Conservation (phyloP, 495 filamentous ascomycete species). For the Letharia columbiana region DNA sequence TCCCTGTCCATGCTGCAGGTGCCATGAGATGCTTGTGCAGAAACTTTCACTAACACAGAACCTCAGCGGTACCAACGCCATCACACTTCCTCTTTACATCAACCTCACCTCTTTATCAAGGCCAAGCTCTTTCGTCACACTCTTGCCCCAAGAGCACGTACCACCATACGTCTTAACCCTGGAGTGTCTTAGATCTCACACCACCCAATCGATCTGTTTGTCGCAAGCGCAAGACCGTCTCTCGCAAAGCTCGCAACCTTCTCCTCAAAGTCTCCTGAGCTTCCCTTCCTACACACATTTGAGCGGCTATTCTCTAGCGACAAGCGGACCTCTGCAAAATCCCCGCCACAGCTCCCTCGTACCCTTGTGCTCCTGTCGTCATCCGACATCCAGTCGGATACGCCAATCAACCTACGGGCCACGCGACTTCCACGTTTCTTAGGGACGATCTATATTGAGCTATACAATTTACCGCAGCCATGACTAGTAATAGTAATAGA, state of each 20-base stretch:
- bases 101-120: slow-evolving; percentile 2
- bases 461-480: slow-evolving; percentile 19
- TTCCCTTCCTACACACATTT: not conserved
- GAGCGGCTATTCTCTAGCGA: slow-evolving; percentile 19
- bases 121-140: slow-evolving; percentile 4
- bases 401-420: slow-evolving; percentile 12
- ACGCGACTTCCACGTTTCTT: slow-evolving; percentile 16
- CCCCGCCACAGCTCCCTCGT: slow-evolving; percentile 8
- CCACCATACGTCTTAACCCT: not conserved
- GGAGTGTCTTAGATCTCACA: not conserved
- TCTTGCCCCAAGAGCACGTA: not conserved
- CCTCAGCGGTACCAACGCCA: slow-evolving; percentile 12
- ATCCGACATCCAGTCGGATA: slow-evolving; percentile 17
- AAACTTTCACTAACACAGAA: slow-evolving; percentile 16
- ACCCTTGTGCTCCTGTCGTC: slow-evolving; percentile 7
- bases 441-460: slow-evolving; percentile 16
- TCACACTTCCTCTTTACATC: slow-evolving; percentile 2
- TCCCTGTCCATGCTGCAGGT: slow-evolving; percentile 15
- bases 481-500: slow-evolving; percentile 25
- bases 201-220: not conserved
- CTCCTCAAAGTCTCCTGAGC: slow-evolving; percentile 3
- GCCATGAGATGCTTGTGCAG: slow-evolving; percentile 17
- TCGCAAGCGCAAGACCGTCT: slow-evolving; percentile 17
- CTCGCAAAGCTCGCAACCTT: slow-evolving; percentile 4
- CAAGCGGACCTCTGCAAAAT: slow-evolving; percentile 15